A percentile compares a stretch with the other conserved stretches of the same genome.
Conservation (phyloP, 2,329 filamentous ascomycete species). For the Cladobotryum protrusum region DNA sequence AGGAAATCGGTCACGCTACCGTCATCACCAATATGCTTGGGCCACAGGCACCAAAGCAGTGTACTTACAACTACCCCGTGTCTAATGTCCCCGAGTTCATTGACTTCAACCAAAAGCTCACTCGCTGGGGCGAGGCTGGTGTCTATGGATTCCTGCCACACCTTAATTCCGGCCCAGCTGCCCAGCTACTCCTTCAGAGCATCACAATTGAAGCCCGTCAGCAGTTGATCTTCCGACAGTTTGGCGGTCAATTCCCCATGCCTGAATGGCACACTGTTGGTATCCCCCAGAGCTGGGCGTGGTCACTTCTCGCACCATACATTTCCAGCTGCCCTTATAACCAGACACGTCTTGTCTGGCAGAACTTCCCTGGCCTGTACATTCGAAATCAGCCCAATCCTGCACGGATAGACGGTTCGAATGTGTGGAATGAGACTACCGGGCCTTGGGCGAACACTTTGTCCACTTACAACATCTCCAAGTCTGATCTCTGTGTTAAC, state of each 20-base stretch:
- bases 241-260: conserved; percentile 73
- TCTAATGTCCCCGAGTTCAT: conserved; percentile 68
- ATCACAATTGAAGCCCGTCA: conserved; percentile 76
- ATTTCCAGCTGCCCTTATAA: conserved; percentile 69
- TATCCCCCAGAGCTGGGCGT: conserved; percentile 78
- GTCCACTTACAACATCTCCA: conserved; percentile 37
- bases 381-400: conserved; percentile 74
- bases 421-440: conserved; percentile 57
- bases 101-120: conserved; percentile 83
- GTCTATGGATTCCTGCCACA: conserved; percentile 78
- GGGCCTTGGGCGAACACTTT: conserved; percentile 53
- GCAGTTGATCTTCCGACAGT: conserved; percentile 79
- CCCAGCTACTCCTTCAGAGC: conserved; percentile 65
- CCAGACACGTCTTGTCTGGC: conserved; percentile 72
- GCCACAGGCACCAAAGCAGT: conserved; percentile 61
- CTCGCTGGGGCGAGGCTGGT: conserved; percentile 70
- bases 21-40: conserved; percentile 74
- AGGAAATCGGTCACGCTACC: conserved; percentile 73
- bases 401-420: conserved; percentile 57
- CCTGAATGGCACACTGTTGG: conserved; percentile 76
- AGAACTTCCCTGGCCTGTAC: conserved; percentile 71
- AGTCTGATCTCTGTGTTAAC: conserved; percentile 50
- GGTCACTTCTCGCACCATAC: conserved; percentile 75
- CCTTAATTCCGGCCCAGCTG: conserved; percentile 68
- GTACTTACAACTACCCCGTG: conserved; percentile 77